Base-by-base conservation (phyloP, 129 eudicot genomes). In the Helianthus tuberosus region DNA sequence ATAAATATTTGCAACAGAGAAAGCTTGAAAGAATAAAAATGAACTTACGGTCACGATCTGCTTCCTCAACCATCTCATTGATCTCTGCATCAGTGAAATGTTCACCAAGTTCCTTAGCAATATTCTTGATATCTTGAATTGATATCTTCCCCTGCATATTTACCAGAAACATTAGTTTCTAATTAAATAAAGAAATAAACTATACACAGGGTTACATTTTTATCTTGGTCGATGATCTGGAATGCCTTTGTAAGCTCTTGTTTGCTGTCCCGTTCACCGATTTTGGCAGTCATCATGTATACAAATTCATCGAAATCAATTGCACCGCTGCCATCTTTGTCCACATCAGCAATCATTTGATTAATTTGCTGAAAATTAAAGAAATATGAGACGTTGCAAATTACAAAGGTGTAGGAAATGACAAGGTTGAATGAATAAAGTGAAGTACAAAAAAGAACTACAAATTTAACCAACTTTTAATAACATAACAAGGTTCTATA, bases 261-360 rank as follows among this genome's bases (percentile, higher is more conserved):
- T 71, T 81, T 92, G 64, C 88, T 80, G 84, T 92, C 97, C 78
- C 96, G 83, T 77, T 92, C 98, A 62, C 96, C 96, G 57, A 89
- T 81, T 79, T 92, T 89, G 59, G 96, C 98, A 39, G 96, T 92
- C 98, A 92, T 92, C 96, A 92, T 92, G 81, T 89, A 79, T 60
- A 68, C 86, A 80, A 92, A 92, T 67, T 92, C 97, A 76, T 92
- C 97, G 46, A 46, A 46, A 9, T 46, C 50, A 9, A 46, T 46
- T 46, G 50, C 50, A 46, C 50, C 50, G 3, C 50, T 46, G 50
- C 13, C 50, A 10, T 46, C 50, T 46, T 46, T 46, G 50, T 46
- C 50, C 13, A 46, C 50, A 46, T 46, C 50, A 8, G 50, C 50
- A 1, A 46, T 46, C 50, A 8, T 46, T 46, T 46, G 50, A 46